These are phyloP conservation scores for Alternaria novae-zelandiae DNA, from an alignment of 2,329 filamentous ascomycete species.

Conservation along the genomic window DNA sequence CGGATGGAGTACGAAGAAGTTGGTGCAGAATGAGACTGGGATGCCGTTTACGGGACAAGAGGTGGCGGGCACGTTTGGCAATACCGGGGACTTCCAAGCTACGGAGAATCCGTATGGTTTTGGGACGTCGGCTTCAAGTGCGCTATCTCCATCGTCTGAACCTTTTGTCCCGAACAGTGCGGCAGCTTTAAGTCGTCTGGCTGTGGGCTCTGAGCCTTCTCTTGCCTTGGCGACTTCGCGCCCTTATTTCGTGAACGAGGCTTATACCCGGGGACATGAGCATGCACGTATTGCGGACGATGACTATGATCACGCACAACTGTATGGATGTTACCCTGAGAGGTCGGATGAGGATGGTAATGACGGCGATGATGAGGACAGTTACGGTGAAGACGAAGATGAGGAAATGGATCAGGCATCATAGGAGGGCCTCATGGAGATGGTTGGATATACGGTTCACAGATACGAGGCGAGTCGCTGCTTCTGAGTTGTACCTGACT, in stretches of 20 bases:
- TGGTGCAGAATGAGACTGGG: background rate
- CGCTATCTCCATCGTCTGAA: background rate
- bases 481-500: background rate
- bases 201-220: background rate
- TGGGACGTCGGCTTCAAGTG: background rate
- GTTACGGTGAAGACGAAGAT: background rate
- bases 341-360: background rate
- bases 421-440: background rate
- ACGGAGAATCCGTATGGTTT: constrained; percentile 16
- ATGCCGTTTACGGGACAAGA: background rate
- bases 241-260: background rate
- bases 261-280: background rate
- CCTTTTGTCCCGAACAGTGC: background rate
- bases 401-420: background rate
- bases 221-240: background rate
- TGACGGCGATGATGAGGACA: background rate
- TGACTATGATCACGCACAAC: background rate
- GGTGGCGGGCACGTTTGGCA: background rate
- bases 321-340: background rate
- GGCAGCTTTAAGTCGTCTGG: background rate
- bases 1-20: background rate
- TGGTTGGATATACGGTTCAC: background rate
- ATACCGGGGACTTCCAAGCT: background rate
- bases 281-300: background rate
- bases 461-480: background rate